These are phyloP conservation scores for Colletotrichum sp. DNA, from an alignment of 2,329 filamentous ascomycete species.

Conservation along the genomic window DNA sequence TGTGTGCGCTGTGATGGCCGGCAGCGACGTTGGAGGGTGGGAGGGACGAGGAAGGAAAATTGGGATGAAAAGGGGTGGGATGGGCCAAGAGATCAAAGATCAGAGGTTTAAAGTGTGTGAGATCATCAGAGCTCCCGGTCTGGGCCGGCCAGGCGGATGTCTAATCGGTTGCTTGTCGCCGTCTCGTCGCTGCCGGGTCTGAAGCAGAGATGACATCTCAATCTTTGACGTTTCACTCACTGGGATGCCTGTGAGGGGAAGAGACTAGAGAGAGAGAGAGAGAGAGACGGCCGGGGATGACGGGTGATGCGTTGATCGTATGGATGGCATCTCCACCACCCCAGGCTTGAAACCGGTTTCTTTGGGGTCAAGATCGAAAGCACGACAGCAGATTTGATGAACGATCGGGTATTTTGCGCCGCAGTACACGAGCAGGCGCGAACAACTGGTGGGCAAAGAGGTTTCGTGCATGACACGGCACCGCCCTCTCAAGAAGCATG, in stretches of 20 bases:
- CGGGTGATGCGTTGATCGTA: conserved; percentile 6
- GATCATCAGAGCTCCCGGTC: background rate
- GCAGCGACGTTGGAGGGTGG: conserved; percentile 3
- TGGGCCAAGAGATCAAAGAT: conserved; percentile 4
- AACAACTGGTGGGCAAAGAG: background rate
- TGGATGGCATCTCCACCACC: background rate
- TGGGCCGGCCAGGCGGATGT: background rate
- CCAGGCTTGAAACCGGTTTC: conserved; percentile 9
- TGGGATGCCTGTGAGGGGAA: background rate
- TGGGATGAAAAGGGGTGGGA: conserved; percentile 1
- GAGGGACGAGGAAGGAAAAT: background rate
- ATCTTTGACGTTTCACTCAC: background rate
- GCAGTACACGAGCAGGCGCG: background rate
- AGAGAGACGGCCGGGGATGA: background rate
- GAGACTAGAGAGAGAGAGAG: background rate
- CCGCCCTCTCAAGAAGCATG: conserved; percentile 9
- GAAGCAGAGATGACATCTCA: background rate
- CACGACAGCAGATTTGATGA: conserved; percentile 11
- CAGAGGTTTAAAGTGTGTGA: background rate
- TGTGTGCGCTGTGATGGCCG: background rate
- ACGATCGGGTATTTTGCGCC: conserved; percentile 2
- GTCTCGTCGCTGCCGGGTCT: background rate
- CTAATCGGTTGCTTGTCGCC: background rate
- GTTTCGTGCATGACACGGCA: conserved; percentile 20
- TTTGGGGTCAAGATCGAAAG: background rate